phyloP scores from a whole-genome alignment of 495 filamentous ascomycete genomes.

The Sporormia fimetaria region DNA sequence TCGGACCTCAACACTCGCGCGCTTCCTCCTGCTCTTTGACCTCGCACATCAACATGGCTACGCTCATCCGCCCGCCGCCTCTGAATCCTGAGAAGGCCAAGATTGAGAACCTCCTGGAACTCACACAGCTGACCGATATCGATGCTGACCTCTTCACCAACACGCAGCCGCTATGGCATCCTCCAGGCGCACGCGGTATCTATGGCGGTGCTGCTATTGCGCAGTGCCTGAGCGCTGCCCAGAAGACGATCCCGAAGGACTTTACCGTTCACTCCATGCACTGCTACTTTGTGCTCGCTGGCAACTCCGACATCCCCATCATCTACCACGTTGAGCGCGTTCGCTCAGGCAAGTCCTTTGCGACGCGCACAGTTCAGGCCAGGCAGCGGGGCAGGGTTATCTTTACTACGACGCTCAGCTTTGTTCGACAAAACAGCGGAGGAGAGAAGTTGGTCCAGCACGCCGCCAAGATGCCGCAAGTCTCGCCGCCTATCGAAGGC shows the following conservation, averaged over 20 bases:
- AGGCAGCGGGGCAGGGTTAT: slow-evolving; percentile 79
- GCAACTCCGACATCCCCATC: slow-evolving; percentile 71
- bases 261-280: slow-evolving; percentile 92
- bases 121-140: slow-evolving; percentile 69
- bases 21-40: not conserved
- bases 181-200: slow-evolving; percentile 79
- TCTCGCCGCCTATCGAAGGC: slow-evolving; percentile 16
- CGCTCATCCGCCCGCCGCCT: slow-evolving; percentile 66
- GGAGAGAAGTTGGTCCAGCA: slow-evolving; percentile 50
- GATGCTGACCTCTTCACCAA: slow-evolving; percentile 84
- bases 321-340: slow-evolving; percentile 89
- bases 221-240: slow-evolving; percentile 79
- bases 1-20: not conserved
- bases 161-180: slow-evolving; percentile 78
- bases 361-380: slow-evolving; percentile 91
- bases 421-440: slow-evolving; percentile 59
- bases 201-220: slow-evolving; percentile 91
- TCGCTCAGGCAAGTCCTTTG: slow-evolving; percentile 79
- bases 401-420: slow-evolving; percentile 89
- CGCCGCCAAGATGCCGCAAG: slow-evolving; percentile 44
- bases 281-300: slow-evolving; percentile 95
- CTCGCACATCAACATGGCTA: slow-evolving; percentile 34
- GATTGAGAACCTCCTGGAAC: slow-evolving; percentile 81
- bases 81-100: slow-evolving; percentile 58
- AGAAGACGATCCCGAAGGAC: slow-evolving; percentile 65